These are phyloP conservation scores for Thermoascus crustaceus DNA, from an alignment of 2,329 filamentous ascomycete genomes.

Conservation along the genomic window DNA sequence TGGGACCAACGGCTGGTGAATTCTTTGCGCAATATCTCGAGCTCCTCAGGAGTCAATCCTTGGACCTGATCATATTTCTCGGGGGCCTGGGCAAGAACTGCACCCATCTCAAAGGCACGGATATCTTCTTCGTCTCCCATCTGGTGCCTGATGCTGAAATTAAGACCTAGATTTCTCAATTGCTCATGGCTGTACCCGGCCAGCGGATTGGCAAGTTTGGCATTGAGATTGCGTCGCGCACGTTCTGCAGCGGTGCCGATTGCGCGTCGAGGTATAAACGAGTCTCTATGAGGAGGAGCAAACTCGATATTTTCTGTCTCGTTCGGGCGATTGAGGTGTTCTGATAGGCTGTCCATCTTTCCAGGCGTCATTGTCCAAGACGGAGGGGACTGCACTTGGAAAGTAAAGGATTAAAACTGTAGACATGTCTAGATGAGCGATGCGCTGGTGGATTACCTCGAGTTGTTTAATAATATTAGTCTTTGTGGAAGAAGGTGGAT, in stretches of 20 bases:
- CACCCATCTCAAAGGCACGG: conserved; percentile 52
- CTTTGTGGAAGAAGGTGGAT: too few species aligned
- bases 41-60: conserved; percentile 52
- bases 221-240: conserved; percentile 35
- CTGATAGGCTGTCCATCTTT: too few species aligned
- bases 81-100: conserved; percentile 49
- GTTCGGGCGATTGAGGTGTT: neutral
- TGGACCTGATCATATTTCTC: conserved; percentile 44
- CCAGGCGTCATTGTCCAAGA: too few species aligned
- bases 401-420: too few species aligned
- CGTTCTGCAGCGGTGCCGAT: conserved; percentile 30
- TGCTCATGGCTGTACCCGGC: conserved; percentile 42
- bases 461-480: too few species aligned
- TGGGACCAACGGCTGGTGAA: conserved; percentile 62
- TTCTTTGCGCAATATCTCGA: conserved; percentile 51
- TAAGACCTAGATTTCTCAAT: conserved; percentile 48
- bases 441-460: too few species aligned
- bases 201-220: conserved; percentile 48
- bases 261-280: conserved; percentile 16
- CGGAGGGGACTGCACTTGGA: too few species aligned
- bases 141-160: conserved; percentile 50
- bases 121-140: conserved; percentile 49
- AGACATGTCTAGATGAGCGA: too few species aligned
- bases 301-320: conserved; percentile 9
- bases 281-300: conserved; percentile 10